Evolutionary conservation across 805 yeast species (phyloP).

Genomic region (Priceomyces fermenticarens): DNA sequence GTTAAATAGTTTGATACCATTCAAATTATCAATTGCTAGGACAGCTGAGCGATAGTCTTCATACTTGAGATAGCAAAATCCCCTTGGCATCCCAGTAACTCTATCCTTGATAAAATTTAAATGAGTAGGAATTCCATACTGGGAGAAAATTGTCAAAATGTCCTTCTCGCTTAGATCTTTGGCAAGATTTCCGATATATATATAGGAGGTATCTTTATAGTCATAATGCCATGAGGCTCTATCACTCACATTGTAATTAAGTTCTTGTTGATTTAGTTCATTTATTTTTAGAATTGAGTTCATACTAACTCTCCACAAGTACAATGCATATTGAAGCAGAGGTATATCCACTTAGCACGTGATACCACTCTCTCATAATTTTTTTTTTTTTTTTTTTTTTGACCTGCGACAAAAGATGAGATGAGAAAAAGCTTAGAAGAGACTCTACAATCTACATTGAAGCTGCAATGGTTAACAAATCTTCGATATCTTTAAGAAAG

Average conservation of each 20-base stretch:
- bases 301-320: conserved; percentile 19
- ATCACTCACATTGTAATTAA: conserved; percentile 54
- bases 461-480: background rate
- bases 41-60: conserved; percentile 78
- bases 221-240: conserved; percentile 89
- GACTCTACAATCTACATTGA: background rate
- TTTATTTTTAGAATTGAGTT: conserved; percentile 45
- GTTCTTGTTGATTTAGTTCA: conserved; percentile 62
- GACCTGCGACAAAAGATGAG: conserved; percentile 1
- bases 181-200: conserved; percentile 75
- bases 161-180: conserved; percentile 69
- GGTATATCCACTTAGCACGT: background rate
- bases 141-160: conserved; percentile 74
- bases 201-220: conserved; percentile 69
- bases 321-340: background rate
- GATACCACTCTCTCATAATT: background rate
- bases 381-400: background rate
- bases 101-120: conserved; percentile 66
- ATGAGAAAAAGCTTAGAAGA: conserved; percentile 5
- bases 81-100: conserved; percentile 46
- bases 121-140: conserved; percentile 83
- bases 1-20: conserved; percentile 62
- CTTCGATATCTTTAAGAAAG: conserved; percentile 7
- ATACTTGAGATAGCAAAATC: conserved; percentile 80
- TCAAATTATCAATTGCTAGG: conserved; percentile 84